A percentile compares a stretch with the other conserved stretches of the same genome.
Conservation (phyloP, 2,329 filamentous ascomycete species). For the Aspergillus eucalypticola region DNA sequence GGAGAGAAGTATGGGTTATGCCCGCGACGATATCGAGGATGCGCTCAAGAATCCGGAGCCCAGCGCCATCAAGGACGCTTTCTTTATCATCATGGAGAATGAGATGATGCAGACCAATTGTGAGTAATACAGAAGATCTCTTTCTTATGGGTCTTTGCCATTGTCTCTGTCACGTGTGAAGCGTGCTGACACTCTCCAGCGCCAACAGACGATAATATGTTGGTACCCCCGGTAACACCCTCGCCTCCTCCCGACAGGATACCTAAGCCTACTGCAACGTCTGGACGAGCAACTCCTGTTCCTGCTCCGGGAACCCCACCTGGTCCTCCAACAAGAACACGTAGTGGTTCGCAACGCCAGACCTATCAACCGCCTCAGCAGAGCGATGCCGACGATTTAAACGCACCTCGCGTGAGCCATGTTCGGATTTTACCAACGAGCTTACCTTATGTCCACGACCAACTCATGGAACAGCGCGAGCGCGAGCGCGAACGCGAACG, state of each 20-base stretch:
- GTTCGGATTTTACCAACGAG: conserved; percentile 91
- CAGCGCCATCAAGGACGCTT: conserved; percentile 97
- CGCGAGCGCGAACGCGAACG: conserved; percentile 42
- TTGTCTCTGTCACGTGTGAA: not conserved
- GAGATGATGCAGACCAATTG: conserved; percentile 94
- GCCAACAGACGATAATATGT: conserved; percentile 39
- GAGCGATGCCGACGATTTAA: conserved; percentile 37
- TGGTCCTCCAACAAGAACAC: conserved; percentile 23
- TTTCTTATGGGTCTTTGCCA: not conserved
- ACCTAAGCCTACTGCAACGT: conserved; percentile 20
- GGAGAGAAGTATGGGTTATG: conserved; percentile 97
- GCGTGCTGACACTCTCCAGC: conserved; percentile 27
- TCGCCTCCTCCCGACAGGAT: conserved; percentile 33
- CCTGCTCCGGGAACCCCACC: conserved; percentile 23
- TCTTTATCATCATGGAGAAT: conserved; percentile 96
- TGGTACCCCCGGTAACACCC: conserved; percentile 28
- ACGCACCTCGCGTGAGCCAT: conserved; percentile 69
- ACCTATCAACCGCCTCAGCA: conserved; percentile 27
- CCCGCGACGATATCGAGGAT: conserved; percentile 90
- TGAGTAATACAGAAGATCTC: conserved; percentile 54
- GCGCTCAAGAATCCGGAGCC: conserved; percentile 88
- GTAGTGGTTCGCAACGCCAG: conserved; percentile 30
- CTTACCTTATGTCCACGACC: conserved; percentile 84
- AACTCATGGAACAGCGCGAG: conserved; percentile 70
- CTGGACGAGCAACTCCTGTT: conserved; percentile 19